A percentile compares a stretch with the other conserved stretches of the same genome.
These are phyloP conservation scores for Cymodocea nodosa DNA, from an alignment of 116 monocot genomes.

Conservation along the genomic window DNA sequence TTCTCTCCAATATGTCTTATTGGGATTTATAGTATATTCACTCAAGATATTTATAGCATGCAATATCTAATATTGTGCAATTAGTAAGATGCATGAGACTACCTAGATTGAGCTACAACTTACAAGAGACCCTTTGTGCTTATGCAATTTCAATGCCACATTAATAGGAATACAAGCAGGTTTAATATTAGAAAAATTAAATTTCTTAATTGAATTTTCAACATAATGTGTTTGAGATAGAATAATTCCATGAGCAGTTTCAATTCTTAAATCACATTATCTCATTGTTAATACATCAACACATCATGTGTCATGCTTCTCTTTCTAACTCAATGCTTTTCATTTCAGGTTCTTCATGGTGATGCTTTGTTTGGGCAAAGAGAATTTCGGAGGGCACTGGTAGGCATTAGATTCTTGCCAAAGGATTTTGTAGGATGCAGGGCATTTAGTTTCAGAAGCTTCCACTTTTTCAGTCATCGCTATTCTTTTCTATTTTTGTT, in stretches of 20 bases:
- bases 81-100: too few species aligned
- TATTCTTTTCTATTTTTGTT: background rate
- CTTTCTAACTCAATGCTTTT: background rate
- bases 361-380: constrained; percentile 88
- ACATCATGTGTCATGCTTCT: background rate
- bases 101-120: too few species aligned
- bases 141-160: too few species aligned
- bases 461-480: background rate
- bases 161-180: too few species aligned
- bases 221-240: background rate
- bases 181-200: too few species aligned
- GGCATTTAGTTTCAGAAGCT: background rate
- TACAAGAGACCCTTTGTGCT: too few species aligned
- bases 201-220: too few species aligned
- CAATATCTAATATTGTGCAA: too few species aligned
- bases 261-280: background rate
- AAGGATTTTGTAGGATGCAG: background rate
- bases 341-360: constrained; percentile 71
- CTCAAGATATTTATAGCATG: too few species aligned
- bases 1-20: too few species aligned
- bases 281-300: background rate
- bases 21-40: too few species aligned
- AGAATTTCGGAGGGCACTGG: constrained; percentile 83
- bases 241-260: too few species aligned
- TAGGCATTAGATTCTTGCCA: constrained; percentile 13